Conservation (phyloP, 2,329 filamentous ascomycete species). For the Cladorrhinum sp. region DNA sequence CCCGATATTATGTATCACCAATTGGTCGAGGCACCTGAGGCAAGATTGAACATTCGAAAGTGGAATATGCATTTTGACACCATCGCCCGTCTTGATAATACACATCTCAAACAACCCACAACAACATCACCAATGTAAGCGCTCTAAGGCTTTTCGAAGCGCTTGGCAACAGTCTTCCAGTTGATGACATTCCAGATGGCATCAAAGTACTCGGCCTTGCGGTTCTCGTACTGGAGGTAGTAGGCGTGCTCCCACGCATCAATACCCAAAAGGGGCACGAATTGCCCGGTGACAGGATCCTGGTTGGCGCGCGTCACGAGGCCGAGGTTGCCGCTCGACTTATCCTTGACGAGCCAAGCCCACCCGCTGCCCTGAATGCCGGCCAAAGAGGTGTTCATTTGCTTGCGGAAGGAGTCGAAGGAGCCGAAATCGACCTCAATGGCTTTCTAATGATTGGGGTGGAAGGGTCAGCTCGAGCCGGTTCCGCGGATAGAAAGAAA, state of each 20-base stretch:
- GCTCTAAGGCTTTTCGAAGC: slow-evolving; percentile 57
- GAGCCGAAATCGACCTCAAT: slow-evolving; percentile 68
- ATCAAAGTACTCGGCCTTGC: slow-evolving; percentile 92
- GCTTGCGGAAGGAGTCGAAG: slow-evolving; percentile 60
- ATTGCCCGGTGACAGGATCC: slow-evolving; percentile 82
- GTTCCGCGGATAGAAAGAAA: background rate
- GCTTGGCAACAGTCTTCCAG: slow-evolving; percentile 85
- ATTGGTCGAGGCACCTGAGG: too few relatives aligned
- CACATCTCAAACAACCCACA: background rate
- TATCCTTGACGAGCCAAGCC: slow-evolving; percentile 82
- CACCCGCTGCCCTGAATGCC: slow-evolving; percentile 84
- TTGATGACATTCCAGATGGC: slow-evolving; percentile 94
- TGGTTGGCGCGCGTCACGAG: slow-evolving; percentile 79
- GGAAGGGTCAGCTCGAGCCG: background rate
- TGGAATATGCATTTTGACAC: background rate
- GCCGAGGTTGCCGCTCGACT: slow-evolving; percentile 56
- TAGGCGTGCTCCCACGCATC: slow-evolving; percentile 97
- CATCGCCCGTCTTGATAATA: background rate
- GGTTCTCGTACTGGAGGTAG: slow-evolving; percentile 94
- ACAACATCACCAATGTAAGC: background rate
- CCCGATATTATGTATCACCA: too few relatives aligned
- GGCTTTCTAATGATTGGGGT: slow-evolving; percentile 39
- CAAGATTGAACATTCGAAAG: background rate
- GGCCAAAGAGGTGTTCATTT: slow-evolving; percentile 66
- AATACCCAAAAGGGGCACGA: slow-evolving; percentile 78